Evolutionary conservation across 768 basidiomycete genomes (phyloP), one percentile per base, ranked within the genome.

Genomic region (Lenzites betulinus): DNA sequence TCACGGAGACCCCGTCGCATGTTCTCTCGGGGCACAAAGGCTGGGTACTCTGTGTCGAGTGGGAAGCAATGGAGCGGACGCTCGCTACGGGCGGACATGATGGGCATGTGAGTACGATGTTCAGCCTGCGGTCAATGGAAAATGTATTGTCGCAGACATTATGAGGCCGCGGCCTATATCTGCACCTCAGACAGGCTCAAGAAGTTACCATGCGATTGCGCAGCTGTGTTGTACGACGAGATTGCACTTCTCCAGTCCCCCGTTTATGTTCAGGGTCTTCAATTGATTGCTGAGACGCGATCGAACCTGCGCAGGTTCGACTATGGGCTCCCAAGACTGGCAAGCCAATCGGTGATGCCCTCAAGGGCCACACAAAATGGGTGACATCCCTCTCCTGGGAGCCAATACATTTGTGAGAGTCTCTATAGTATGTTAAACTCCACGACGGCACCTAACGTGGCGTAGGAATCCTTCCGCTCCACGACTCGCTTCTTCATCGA

Each of bases 21-120:
- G 89, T 87, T 15, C 80, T 98, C 18, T 75, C 82, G 0, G 97
- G 97, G 0, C 97, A 99, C 70, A 86, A 87, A 65, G 95, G 95
- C 0, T 98, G 95, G 96, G 94, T 99, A 1, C 81, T 98, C 1
- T 98, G 94, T 66, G 92, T 95, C 5, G 97, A 98, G 69, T 99
- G 96, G 95, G 95, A 98, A 68, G 91, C 92, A 0, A 82, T 92
- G 80, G 95, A 98, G 70, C 78, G 94, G 44, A 89, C 87, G 67
- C 76, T 98, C 15, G 96, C 95, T 0, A 94, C 92, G 3, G 97
- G 97, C 1, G 95, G 95, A 0, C 90, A 98, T 69, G 95, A 99
- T 73, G 92, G 93, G 18, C 90, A 94, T 67, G 92, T 94, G 62
- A 69, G 81, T 71, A n/a, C 30, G 47, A 12, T 20, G 35, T 23